Percentiles rank a stretch among this genome's conserved stretches.
Conservation (phyloP, 108 stramenopile species). For the Mediolabrus comicus region DNA sequence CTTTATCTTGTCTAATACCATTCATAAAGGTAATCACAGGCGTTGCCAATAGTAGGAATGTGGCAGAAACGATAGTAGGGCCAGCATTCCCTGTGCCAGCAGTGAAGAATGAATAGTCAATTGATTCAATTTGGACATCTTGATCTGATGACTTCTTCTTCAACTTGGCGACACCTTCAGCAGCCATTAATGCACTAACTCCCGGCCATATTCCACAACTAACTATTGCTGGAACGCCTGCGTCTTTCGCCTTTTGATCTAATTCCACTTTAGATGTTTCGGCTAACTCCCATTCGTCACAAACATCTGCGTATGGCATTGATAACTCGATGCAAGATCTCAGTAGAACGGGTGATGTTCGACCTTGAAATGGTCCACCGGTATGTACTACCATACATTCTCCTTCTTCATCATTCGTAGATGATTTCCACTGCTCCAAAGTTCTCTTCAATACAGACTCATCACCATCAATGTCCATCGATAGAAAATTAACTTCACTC, state of each 20-base stretch:
- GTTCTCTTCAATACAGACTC: slow-evolving; percentile 1
- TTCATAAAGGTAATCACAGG: slow-evolving; percentile 61
- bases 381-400: slow-evolving; percentile 72
- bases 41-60: no score
- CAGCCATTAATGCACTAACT: slow-evolving; percentile 51
- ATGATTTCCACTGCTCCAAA: slow-evolving; percentile 2
- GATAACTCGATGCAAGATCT: slow-evolving; percentile 41
- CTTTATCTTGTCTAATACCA: slow-evolving; percentile 45
- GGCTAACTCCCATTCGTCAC: slow-evolving; percentile 80
- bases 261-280: slow-evolving; percentile 52
- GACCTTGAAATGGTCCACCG: slow-evolving; percentile 86
- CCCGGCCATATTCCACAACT: slow-evolving; percentile 61
- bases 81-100: slow-evolving; percentile 87
- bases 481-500: slow-evolving; percentile 32
- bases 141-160: slow-evolving; percentile 16
- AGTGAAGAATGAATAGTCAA: slow-evolving; percentile 80
- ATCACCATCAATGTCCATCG: slow-evolving; percentile 36
- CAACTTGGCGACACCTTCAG: slow-evolving; percentile 36
- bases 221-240: slow-evolving; percentile 49
- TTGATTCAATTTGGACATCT: slow-evolving; percentile 23
- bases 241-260: slow-evolving; percentile 27
- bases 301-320: slow-evolving; percentile 83
- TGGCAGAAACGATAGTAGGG: no score
- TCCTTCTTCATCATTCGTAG: not conserved
- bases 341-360: slow-evolving; percentile 50